Evolutionary conservation across 176 grass and related monocot species (phyloP).

Genomic region (Pontederia paniculata): DNA sequence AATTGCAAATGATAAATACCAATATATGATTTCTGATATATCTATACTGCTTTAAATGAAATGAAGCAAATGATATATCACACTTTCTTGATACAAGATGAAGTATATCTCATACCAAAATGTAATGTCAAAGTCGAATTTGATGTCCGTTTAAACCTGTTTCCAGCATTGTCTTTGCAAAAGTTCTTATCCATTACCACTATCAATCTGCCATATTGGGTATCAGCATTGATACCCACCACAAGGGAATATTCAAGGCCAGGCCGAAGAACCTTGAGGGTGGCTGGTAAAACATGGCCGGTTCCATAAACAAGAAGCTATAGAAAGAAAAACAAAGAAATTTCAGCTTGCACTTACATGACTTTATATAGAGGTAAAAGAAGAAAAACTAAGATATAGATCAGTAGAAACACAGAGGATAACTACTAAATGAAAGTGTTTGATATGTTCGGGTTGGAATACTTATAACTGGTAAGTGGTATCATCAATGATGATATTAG

Average conservation of each 20-base stretch:
- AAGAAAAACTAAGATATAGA: not conserved
- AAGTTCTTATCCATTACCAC: conserved; percentile 62
- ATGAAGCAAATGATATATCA: not conserved
- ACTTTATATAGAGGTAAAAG: not conserved
- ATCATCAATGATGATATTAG: too few relatives aligned
- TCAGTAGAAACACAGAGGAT: not conserved
- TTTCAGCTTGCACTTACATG: not conserved
- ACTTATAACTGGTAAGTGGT: too few relatives aligned
- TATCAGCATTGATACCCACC: conserved; percentile 30
- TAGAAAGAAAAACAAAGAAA: conserved; percentile 1
- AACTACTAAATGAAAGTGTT: too few relatives aligned
- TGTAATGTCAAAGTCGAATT: conserved; percentile 70
- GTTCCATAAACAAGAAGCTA: conserved; percentile 79
- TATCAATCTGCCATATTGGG: conserved; percentile 58
- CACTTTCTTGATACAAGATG: not conserved
- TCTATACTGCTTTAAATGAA: not conserved
- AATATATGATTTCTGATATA: not conserved
- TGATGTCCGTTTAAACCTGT: conserved; percentile 53
- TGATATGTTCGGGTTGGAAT: too few relatives aligned
- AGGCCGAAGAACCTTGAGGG: conserved; percentile 39
- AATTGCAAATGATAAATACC: too few relatives aligned
- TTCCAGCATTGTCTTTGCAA: conserved; percentile 62
- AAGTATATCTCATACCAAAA: conserved; percentile 40
- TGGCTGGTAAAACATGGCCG: conserved; percentile 56
- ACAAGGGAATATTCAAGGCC: conserved; percentile 40